Conservation (phyloP, 225 moss, liverwort and hornwort genomes). For the Marchantia paleacea region DNA sequence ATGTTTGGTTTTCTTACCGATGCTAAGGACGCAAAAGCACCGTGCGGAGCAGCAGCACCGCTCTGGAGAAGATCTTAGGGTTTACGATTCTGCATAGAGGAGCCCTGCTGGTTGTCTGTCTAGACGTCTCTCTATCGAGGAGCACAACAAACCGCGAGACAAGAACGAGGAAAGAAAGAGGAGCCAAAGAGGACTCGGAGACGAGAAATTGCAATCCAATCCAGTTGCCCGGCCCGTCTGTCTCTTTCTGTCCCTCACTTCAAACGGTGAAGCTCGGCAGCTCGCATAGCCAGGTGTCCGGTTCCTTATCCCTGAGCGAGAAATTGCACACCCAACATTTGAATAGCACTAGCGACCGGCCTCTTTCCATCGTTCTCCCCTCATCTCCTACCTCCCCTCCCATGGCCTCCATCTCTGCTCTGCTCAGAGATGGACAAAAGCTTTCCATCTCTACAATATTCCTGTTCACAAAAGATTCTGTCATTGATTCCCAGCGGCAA, state of each 20-base stretch:
- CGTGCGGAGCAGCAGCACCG: constrained; percentile 6
- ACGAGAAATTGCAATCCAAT: not conserved
- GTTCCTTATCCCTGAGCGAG: constrained; percentile 17
- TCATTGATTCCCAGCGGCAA: too few relatives aligned
- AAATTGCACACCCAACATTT: constrained; percentile 19
- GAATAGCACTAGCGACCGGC: not conserved
- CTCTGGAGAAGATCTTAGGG: constrained; percentile 9
- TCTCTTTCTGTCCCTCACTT: not conserved
- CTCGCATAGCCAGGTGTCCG: constrained; percentile 18
- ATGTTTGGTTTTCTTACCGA: not conserved
- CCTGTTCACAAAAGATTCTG: constrained; percentile 9
- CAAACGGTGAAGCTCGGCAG: not conserved
- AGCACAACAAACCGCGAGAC: not conserved
- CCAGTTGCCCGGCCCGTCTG: not conserved
- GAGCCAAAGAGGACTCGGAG: too few relatives aligned
- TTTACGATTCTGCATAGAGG: constrained; percentile 13
- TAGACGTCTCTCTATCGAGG: not conserved
- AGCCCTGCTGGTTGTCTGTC: not conserved
- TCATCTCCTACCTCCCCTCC: not conserved
- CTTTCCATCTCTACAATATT: not conserved
- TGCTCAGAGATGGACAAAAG: not conserved
- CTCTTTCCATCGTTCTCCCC: not conserved
- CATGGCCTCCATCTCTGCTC: not conserved
- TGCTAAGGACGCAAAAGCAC: not conserved
- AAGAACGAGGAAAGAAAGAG: not conserved